Conservation (phyloP, 2,329 filamentous ascomycete genomes). For the Talaromyces marneffei region DNA sequence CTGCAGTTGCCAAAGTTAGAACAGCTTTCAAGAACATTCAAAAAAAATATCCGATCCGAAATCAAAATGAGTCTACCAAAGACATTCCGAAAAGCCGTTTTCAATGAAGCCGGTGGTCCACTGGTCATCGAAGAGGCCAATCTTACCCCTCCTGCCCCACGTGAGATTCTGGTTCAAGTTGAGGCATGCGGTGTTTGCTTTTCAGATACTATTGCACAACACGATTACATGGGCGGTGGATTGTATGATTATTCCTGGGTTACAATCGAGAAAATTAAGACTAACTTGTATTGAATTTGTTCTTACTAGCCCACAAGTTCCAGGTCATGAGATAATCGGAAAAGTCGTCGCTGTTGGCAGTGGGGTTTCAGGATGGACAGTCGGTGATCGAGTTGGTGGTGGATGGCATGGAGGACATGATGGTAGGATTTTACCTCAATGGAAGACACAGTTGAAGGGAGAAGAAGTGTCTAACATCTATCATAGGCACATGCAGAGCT, state of each 20-base stretch:
- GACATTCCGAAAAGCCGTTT: conserved; percentile 61
- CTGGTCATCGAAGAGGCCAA: conserved; percentile 56
- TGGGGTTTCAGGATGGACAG: conserved; percentile 48
- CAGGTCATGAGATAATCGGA: conserved; percentile 68
- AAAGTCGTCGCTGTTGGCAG: conserved; percentile 58
- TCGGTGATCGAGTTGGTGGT: conserved; percentile 62
- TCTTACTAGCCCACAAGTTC: conserved; percentile 48
- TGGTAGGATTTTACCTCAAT: conserved; percentile 15
- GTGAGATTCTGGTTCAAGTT: conserved; percentile 64
- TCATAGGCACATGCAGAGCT: conserved; percentile 52
- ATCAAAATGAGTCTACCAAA: conserved; percentile 47
- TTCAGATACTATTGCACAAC: conserved; percentile 49
- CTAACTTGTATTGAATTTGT: background rate
- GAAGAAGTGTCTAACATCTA: background rate
- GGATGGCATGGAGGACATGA: conserved; percentile 60
- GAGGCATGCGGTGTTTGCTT: conserved; percentile 68
- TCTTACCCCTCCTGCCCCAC: conserved; percentile 50
- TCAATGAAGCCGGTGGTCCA: conserved; percentile 49
- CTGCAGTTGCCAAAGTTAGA: background rate
- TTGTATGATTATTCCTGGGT: conserved; percentile 34
- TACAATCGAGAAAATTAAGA: background rate
- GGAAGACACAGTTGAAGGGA: background rate
- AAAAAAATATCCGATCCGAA: background rate
- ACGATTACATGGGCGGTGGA: conserved; percentile 49
- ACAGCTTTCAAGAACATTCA: background rate